Conservation (phyloP, 345 rosid species). For the Eucalyptus marginata region DNA sequence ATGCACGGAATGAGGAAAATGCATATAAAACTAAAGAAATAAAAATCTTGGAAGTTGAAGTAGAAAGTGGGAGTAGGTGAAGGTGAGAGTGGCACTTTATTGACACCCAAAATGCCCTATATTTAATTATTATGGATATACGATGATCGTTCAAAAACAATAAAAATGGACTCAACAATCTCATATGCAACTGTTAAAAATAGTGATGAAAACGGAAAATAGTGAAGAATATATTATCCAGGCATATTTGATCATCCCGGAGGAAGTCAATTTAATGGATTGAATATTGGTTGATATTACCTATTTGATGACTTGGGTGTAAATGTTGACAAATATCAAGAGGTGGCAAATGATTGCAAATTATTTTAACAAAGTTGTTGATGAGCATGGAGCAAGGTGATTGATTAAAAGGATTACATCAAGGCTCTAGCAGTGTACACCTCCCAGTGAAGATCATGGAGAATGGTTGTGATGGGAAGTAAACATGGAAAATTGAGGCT, state of each 20-base stretch:
- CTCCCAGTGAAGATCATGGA: no score
- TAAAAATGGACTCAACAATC: fast-evolving
- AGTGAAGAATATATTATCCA: fast-evolving
- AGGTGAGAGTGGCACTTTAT: background rate
- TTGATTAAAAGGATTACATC: no score
- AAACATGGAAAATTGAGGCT: no score
- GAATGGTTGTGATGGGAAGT: no score
- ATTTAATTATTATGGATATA: no score
- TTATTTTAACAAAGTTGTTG: no score
- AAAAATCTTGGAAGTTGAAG: background rate
- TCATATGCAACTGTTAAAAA: fast-evolving
- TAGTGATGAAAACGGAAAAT: fast-evolving
- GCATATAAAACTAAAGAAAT: background rate
- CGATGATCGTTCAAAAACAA: fast-evolving
- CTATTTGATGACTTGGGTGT: fast-evolving
- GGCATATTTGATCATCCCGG: fast-evolving
- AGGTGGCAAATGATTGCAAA: no score
- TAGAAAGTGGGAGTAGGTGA: background rate
- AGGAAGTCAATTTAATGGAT: no score
- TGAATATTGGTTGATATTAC: no score
- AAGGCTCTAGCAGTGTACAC: no score
- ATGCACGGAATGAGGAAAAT: background rate
- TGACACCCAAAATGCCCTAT: fast-evolving
- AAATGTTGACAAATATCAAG: no score
- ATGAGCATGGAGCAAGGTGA: no score